Evolutionary conservation across 345 rosid species (phyloP).

Genomic region (Populus davidiana): DNA sequence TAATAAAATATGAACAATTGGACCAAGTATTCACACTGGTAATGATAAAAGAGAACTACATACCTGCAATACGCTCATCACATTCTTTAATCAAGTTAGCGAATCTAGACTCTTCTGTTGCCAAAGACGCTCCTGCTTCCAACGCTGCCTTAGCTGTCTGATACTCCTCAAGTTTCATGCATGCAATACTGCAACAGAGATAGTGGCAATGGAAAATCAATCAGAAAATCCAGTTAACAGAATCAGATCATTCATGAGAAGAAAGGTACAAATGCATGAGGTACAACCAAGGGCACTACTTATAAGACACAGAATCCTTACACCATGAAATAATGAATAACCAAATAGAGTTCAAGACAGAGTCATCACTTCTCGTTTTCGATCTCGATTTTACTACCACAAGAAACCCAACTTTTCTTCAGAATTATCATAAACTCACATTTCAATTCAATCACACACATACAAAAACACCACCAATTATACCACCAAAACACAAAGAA

Average conservation of each 20-base stretch:
- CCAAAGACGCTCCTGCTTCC: conserved; percentile 60
- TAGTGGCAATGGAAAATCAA: neutral
- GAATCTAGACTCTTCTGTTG: conserved; percentile 60
- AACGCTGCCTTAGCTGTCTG: conserved; percentile 75
- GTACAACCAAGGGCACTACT: neutral
- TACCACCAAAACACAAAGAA: neutral
- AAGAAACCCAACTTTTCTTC: neutral
- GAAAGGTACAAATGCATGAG: neutral
- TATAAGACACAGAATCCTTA: neutral
- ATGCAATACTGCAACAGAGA: conserved; percentile 56
- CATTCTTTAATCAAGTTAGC: conserved; percentile 71
- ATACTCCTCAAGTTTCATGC: conserved; percentile 89
- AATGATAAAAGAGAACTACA: neutral
- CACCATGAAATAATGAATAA: neutral
- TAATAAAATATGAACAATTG: neutral
- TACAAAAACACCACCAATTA: neutral
- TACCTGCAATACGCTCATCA: conserved; percentile 55
- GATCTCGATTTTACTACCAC: neutral
- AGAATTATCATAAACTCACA: neutral
- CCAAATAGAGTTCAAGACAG: neutral
- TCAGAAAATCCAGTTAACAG: neutral
- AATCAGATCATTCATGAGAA: neutral
- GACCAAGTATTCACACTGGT: neutral
- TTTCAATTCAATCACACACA: neutral
- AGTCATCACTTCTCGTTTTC: neutral